Evolutionary conservation across 169 alveolate genomes (phyloP).

Genomic region (Cryptosporidium xiaoi): DNA sequence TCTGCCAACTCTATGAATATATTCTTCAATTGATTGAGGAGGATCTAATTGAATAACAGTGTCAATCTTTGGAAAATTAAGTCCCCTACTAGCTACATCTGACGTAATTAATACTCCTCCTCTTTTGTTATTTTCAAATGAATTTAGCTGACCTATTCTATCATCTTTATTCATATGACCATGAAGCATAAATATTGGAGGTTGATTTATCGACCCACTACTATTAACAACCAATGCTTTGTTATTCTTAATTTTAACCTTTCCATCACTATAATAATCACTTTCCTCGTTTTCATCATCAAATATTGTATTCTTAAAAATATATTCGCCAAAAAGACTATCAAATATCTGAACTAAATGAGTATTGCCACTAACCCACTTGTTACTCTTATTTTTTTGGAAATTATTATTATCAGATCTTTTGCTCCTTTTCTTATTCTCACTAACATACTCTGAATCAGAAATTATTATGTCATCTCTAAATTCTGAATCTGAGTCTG

Average conservation of each 20-base stretch:
- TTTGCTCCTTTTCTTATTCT: background rate
- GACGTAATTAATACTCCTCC: conserved; percentile 89
- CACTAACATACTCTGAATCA: conserved; percentile 12
- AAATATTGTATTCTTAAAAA: conserved; percentile 39
- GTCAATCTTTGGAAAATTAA: conserved; percentile 91
- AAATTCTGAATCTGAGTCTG: conserved; percentile 1
- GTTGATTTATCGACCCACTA: background rate
- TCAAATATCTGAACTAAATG: conserved; percentile 43
- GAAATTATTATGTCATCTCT: conserved; percentile 6
- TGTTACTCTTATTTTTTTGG: background rate
- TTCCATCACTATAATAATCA: background rate
- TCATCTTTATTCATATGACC: conserved; percentile 66
- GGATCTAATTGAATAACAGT: conserved; percentile 93
- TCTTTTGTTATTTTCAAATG: conserved; percentile 53
- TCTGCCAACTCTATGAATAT: conserved; percentile 94
- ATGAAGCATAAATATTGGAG: conserved; percentile 69
- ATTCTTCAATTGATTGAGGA: conserved; percentile 92
- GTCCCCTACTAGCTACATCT: conserved; percentile 95
- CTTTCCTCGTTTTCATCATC: conserved; percentile 36
- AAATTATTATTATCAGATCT: conserved; percentile 33
- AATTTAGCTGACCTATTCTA: conserved; percentile 48
- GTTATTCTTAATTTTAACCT: background rate
- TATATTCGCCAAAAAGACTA: conserved; percentile 53
- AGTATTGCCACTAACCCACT: conserved; percentile 53
- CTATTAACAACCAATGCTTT: background rate